Evolutionary conservation across 164 flowering plant species (phyloP).

Genomic region (Nymphaea thermarum): DNA sequence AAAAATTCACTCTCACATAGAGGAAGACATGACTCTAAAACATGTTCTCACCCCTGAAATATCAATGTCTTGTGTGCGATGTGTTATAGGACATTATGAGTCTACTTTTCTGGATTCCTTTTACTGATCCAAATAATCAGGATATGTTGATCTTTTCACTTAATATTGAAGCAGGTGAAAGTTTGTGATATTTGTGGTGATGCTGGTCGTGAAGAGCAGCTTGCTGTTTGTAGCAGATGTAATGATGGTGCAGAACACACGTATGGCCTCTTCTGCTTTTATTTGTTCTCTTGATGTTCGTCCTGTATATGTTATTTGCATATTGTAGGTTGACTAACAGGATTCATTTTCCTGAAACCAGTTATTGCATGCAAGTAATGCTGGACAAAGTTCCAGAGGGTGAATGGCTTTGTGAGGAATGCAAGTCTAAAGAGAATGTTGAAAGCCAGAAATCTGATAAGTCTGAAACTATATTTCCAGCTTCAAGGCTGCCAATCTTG

Average conservation of each 20-base stretch:
- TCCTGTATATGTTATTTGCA: background rate
- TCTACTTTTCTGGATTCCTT: no score
- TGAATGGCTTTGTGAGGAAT: conserved; percentile 68
- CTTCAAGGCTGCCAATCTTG: conserved; percentile 4
- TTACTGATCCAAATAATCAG: no score
- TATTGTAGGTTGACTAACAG: background rate
- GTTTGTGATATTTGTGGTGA: conserved; percentile 99
- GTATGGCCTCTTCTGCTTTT: conserved; percentile 23
- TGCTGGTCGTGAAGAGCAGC: conserved; percentile 89
- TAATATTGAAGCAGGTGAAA: conserved; percentile 50
- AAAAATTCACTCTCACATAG: no score
- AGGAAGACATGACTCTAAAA: no score
- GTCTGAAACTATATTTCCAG: conserved; percentile 8
- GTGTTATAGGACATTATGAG: no score
- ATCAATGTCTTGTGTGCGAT: no score
- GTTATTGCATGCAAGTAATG: conserved; percentile 90
- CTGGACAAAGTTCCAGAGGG: conserved; percentile 38
- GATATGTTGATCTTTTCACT: background rate
- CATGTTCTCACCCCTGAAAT: no score
- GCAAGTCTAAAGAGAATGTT: conserved; percentile 41
- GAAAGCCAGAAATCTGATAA: conserved; percentile 33
- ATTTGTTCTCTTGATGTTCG: background rate
- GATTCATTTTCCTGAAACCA: conserved; percentile 9
- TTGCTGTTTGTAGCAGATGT: conserved; percentile 85
- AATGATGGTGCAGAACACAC: conserved; percentile 99